phyloP scores from a whole-genome alignment of 108 stramenopile genomes.

The Fragilaria radians region DNA sequence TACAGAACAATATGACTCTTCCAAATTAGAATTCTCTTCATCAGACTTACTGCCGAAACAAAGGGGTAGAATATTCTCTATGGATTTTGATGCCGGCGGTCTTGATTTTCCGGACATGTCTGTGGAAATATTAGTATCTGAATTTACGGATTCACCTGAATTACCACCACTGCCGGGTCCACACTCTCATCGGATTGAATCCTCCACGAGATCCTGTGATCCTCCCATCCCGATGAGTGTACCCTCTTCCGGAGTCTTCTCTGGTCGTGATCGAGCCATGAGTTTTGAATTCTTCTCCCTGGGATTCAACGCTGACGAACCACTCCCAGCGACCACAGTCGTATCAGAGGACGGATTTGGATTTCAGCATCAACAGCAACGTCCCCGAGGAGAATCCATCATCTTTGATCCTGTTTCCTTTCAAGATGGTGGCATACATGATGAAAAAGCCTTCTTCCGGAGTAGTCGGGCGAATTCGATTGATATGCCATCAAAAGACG shows the following conservation, averaged over 20 bases:
- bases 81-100: conserved; percentile 70
- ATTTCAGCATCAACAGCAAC: conserved; percentile 13
- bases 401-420: conserved; percentile 88
- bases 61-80: conserved; percentile 62
- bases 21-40: background rate
- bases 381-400: conserved; percentile 86
- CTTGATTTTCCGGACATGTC: conserved; percentile 60
- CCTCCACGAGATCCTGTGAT: conserved; percentile 1
- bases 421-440: conserved; percentile 86
- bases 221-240: background rate
- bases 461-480: background rate
- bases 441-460: conserved; percentile 41
- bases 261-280: conserved; percentile 63
- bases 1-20: conserved; percentile 1
- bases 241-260: background rate
- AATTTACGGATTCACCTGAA: background rate
- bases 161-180: conserved; percentile 2
- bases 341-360: background rate
- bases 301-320: conserved; percentile 60
- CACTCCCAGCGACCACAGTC: conserved; percentile 42
- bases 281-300: conserved; percentile 88
- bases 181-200: conserved; percentile 17
- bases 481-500: conserved; percentile 1
- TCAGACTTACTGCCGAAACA: background rate
- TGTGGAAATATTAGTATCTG: conserved; percentile 19